These are phyloP conservation scores for Codiaeum variegatum DNA, from an alignment of 441 rosid species.

Conservation along the genomic window DNA sequence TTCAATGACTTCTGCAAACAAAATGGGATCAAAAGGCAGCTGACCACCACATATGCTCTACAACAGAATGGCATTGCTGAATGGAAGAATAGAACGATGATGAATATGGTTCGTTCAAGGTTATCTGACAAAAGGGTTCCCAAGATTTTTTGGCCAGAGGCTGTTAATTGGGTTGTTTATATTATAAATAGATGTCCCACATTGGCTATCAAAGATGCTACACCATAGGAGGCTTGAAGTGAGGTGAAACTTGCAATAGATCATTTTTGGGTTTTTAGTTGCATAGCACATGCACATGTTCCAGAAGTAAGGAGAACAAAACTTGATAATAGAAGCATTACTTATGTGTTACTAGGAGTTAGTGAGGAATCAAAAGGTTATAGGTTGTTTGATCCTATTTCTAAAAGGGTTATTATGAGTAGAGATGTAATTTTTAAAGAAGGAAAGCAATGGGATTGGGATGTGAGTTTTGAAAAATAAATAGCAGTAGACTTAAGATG, in stretches of 20 bases:
- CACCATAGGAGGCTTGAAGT: neutral
- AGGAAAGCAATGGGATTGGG: neutral
- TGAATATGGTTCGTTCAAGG: neutral
- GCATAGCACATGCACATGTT: neutral
- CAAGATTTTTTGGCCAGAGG: neutral
- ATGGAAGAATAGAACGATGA: neutral
- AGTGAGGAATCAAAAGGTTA: conserved; percentile 1
- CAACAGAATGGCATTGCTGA: neutral
- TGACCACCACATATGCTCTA: neutral
- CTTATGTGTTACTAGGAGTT: neutral
- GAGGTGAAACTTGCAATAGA: neutral
- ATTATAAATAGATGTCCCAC: neutral
- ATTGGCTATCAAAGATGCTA: neutral
- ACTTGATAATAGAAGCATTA: conserved; percentile 2
- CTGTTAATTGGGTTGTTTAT: neutral
- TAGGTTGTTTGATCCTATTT: neutral
- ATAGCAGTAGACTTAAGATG: neutral
- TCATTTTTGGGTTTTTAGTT: neutral
- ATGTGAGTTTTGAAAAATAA: neutral
- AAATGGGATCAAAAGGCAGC: neutral
- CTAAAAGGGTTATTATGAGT: neutral
- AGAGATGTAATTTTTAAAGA: neutral
- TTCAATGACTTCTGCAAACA: neutral
- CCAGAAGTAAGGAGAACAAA: neutral
- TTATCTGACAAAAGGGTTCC: neutral